Evolutionary conservation across 2,329 filamentous ascomycete species (phyloP), one percentile per base, ranked within the genome.

Genomic region (Anthostomella pinea): DNA sequence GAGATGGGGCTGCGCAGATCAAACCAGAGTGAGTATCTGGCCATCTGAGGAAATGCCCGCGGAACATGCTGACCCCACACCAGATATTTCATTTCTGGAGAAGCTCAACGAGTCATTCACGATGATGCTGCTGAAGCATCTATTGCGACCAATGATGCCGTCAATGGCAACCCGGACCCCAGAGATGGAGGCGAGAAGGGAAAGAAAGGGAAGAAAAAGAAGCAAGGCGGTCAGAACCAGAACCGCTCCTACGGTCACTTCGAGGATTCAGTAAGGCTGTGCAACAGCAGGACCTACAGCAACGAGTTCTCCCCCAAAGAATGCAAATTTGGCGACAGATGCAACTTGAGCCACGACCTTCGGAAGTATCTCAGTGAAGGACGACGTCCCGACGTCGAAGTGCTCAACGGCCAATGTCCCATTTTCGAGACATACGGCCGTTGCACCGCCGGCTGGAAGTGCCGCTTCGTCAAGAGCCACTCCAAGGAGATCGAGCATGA

Each of bases 391-490:
- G 87, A 97, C 56, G 71, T 96, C 24, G 74, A 75, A 5, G 87
- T 85, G 0, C 84, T 95, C 53, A 74, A 72, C 26, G 85, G 87
- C 6, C 72, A 83, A 44, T 98, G 93, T 56, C 91, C 90, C 1
- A 76, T 95, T 7, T 96, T 81, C 62, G 82, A 87, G 48, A 70
- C 72, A 11, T 78, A 83, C 46, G 90, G 90, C 9, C 79, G 73
- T 44, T 98, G 93, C 54, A 75, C 78, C 31, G 79, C 84, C 10
- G 93, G 93, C 5, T 98, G 91, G 90, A 95, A 91, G 60, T 98
- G 93, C 60, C 84, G 91, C 15, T 95, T 96, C 57, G 85, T 87
- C 21, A 77, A 77, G 45, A 94, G 87, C 45, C 93, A 98, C 64
- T 93, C 88, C 53, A 74, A 81, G 45, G 91, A 97, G 64, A 65